Base-by-base conservation (phyloP, 1,284 basidiomycete genomes). In the Cryptococcus amylolentus region DNA sequence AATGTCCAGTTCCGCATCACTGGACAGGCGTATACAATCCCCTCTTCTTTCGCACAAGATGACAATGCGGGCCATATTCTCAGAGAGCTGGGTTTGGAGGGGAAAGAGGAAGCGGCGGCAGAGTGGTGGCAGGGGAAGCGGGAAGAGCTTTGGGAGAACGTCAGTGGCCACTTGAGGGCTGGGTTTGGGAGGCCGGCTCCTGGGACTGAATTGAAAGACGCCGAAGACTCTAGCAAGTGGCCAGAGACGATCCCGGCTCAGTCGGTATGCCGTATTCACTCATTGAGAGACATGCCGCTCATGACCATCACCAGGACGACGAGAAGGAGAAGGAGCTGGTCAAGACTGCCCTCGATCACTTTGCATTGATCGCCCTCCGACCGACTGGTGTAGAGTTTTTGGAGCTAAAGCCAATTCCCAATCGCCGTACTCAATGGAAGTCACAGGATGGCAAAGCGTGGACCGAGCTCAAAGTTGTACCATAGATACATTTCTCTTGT, bases 181-280 rank as follows among this genome's bases (percentile, higher is more conserved):
- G 69, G 68, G n/a, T 77, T 77, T 57, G 74, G 64, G 4, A 55
- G 75, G 40, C 75, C 75, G 0, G 47, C 59, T 2, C 73, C 76
- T 9, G 76, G 76, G 0, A 70, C 51, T 10, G 58, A 58, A 42
- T 62, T 77, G 45, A 54, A 60, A 5, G 57, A 72, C 39, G 59
- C 65, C 10, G 64, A 68, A 16, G 61, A 66, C 9, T 64, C 67
- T 4, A 56, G 67, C 18, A 65, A 71, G 47, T 70, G 71, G 69
- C 51, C 61, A 1, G 63, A 64, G 44, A 68, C 62, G 8, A 59
- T 62, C 14, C 62, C 68, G 35, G 55, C 64, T 13, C 55, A 64
- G 26, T 66, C 67, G 26, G 71, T 70, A 52, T 56, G 70, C 61
- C 28, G 7, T 23, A 16, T 26, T 6, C n/a, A 4, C 16, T 18